These are phyloP conservation scores for Coemansia sp. DNA, from an alignment of 192 early-diverging fungal genomes.

Conservation along the genomic window DNA sequence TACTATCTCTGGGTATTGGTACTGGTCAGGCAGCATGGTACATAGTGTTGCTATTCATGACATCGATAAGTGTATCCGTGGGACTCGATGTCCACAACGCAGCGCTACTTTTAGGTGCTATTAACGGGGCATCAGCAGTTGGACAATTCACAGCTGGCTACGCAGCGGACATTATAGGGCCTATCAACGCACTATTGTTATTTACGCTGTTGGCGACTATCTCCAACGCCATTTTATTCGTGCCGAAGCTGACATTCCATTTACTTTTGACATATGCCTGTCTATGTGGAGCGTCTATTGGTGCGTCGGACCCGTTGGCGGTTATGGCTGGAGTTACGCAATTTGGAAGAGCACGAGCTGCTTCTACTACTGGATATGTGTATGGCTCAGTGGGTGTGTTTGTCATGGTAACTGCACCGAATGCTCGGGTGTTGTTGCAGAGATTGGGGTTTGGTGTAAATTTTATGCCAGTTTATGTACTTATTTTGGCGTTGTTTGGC, in stretches of 20 bases:
- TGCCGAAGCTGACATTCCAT: conserved; percentile 29
- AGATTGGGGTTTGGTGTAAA: conserved; percentile 12
- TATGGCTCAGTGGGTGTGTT: conserved; percentile 44
- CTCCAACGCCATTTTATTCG: conserved; percentile 39
- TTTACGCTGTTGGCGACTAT: conserved; percentile 35
- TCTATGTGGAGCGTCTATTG: conserved; percentile 46
- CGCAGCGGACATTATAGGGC: conserved; percentile 41
- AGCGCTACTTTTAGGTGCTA: conserved; percentile 39
- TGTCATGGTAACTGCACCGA: conserved; percentile 31
- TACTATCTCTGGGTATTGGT: conserved; percentile 41
- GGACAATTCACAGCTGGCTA: conserved; percentile 51
- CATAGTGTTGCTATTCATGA: conserved; percentile 41
- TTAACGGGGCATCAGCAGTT: conserved; percentile 49
- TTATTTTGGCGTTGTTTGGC: conserved; percentile 30
- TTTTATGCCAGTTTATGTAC: conserved; percentile 26
- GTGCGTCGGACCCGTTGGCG: conserved; percentile 44
- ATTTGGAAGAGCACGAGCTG: conserved; percentile 32
- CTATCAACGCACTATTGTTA: conserved; percentile 35
- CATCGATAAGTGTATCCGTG: conserved; percentile 45
- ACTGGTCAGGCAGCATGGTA: conserved; percentile 51
- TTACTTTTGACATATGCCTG: conserved; percentile 42
- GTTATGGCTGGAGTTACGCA: conserved; percentile 44
- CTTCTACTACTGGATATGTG: conserved; percentile 26
- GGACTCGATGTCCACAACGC: conserved; percentile 53
- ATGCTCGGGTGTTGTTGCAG: conserved; percentile 32